Conservation (phyloP, 257 asterid genomes). For the Rubia yunnanensis region DNA sequence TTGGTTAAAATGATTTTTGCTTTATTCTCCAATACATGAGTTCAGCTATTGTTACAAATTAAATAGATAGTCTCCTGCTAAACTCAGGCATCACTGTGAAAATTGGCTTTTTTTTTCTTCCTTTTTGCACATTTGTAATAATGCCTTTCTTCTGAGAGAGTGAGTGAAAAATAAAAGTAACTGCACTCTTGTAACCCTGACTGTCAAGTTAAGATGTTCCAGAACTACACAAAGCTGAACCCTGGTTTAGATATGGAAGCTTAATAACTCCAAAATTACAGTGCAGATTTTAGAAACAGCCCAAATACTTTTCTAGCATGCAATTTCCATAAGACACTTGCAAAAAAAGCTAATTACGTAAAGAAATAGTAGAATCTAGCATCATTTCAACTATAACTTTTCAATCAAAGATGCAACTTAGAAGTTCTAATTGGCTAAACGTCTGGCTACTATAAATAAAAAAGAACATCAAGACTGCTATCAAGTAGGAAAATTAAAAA, state of each 20-base stretch:
- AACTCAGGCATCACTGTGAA: too few relatives aligned
- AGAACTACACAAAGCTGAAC: neutral
- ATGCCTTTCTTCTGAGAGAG: neutral
- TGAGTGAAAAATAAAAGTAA: too few relatives aligned
- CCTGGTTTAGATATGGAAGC: neutral
- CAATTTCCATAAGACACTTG: neutral
- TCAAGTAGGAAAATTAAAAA: neutral
- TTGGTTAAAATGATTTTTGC: neutral
- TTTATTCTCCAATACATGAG: neutral
- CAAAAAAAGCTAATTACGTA: neutral
- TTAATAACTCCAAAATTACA: neutral
- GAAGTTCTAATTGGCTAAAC: neutral
- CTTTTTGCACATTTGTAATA: neutral
- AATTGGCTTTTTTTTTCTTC: neutral
- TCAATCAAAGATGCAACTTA: neutral
- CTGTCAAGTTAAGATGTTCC: neutral
- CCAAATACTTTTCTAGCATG: neutral
- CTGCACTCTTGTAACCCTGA: neutral
- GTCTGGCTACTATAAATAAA: neutral
- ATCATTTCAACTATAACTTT: neutral
- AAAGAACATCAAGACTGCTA: neutral
- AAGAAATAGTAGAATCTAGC: neutral
- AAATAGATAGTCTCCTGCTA: neutral
- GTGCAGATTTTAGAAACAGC: neutral
- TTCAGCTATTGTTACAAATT: neutral